These are phyloP conservation scores for Lunularia cruciata DNA, from an alignment of 225 moss, liverwort and hornwort species.

Conservation along the genomic window DNA sequence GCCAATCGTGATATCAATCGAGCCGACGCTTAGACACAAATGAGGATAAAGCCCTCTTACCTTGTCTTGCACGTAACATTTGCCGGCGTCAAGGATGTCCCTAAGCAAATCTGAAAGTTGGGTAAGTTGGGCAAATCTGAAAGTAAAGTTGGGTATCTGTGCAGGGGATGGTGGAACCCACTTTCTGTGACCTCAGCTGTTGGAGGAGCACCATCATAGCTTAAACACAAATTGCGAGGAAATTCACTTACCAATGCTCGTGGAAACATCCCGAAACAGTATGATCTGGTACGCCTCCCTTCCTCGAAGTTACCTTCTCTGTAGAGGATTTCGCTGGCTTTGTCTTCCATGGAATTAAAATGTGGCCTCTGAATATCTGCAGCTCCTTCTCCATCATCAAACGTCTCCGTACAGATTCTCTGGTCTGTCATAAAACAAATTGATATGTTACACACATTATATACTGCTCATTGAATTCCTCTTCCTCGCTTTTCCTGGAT, in stretches of 20 bases:
- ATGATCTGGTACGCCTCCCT: constrained; percentile 56
- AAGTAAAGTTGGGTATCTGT: background rate
- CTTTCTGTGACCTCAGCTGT: constrained; percentile 61
- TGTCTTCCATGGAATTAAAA: too few species aligned
- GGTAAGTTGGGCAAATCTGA: too few species aligned
- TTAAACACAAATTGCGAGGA: constrained; percentile 59
- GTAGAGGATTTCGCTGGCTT: too few species aligned
- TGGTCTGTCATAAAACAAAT: too few species aligned
- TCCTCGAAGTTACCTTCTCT: too few species aligned
- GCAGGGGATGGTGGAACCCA: constrained; percentile 65
- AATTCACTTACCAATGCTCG: constrained; percentile 84
- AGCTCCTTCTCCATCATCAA: too few species aligned
- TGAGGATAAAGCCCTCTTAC: constrained; percentile 4
- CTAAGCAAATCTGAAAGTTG: background rate
- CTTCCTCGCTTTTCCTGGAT: constrained; percentile 58
- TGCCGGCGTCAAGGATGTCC: background rate
- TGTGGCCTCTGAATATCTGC: too few species aligned
- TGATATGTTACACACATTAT: too few species aligned
- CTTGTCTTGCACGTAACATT: background rate
- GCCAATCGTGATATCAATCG: constrained; percentile 68
- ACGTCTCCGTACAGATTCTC: too few species aligned
- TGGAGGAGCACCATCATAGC: constrained; percentile 63
- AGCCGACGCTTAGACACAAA: constrained; percentile 27
- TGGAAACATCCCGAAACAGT: constrained; percentile 84
- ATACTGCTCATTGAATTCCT: too few species aligned